Conservation (phyloP, 192 early-diverging fungal species). For the Rhizophagus sp. region DNA sequence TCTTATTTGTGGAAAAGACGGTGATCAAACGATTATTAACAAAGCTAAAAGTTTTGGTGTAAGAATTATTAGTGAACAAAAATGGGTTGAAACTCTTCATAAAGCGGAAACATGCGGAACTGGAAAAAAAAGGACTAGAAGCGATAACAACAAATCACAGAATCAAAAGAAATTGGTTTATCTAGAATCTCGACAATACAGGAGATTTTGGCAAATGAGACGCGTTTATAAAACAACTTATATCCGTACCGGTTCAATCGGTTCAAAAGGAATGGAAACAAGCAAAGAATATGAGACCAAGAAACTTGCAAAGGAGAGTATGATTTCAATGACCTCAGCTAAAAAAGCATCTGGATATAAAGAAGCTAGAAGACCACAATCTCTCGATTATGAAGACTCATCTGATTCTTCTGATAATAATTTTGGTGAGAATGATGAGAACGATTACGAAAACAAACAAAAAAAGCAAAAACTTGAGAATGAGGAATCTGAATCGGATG, state of each 20-base stretch:
- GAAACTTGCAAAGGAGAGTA: not conserved
- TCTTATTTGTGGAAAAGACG: not conserved
- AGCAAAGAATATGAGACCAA: constrained; percentile 1
- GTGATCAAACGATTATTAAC: not conserved
- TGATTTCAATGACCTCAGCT: not conserved
- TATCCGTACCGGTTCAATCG: not conserved
- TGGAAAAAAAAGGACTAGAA: not conserved
- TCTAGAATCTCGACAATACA: not conserved
- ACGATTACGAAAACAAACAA: not conserved
- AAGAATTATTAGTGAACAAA: constrained; percentile 5
- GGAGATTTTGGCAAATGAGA: constrained; percentile 2
- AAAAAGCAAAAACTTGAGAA: not conserved
- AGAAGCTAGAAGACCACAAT: not conserved
- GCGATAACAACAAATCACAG: not conserved
- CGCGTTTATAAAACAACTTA: not conserved
- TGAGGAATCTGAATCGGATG: not conserved
- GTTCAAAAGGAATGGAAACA: not conserved
- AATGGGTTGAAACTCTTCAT: not conserved
- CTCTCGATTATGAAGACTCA: not conserved
- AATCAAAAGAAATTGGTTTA: not conserved
- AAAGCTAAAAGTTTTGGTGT: not conserved
- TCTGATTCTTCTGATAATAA: not conserved
- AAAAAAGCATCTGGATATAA: not conserved
- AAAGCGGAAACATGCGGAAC: not conserved
- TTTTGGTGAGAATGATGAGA: not conserved